phyloP scores from a whole-genome alignment of 768 basidiomycete species.

The Harrya chromipes region DNA sequence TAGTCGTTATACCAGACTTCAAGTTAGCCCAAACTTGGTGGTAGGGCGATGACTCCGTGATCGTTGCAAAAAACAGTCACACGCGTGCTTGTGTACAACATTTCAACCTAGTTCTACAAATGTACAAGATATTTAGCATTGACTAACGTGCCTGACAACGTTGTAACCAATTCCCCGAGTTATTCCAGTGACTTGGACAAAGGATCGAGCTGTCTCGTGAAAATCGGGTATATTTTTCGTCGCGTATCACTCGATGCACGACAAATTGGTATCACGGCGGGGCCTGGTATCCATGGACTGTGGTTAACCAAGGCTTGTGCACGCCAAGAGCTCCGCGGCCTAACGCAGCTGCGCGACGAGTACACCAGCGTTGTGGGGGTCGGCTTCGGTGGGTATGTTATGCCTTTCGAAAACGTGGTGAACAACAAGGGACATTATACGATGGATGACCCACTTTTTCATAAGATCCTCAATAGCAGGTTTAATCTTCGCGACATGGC shows the following conservation, averaged over 20 bases:
- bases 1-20: too few species aligned
- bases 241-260: not conserved
- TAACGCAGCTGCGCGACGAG: slow-evolving; percentile 59
- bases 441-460: slow-evolving; percentile 50
- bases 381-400: slow-evolving; percentile 66
- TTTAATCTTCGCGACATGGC: slow-evolving; percentile 79
- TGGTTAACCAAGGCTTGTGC: not conserved
- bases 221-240: not conserved
- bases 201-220: not conserved
- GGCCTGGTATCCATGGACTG: not conserved
- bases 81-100: too few species aligned
- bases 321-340: not conserved
- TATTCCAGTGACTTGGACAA: not conserved
- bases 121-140: too few species aligned
- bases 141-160: too few species aligned
- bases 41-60: too few species aligned
- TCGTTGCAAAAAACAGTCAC: too few species aligned
- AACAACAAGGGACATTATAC: not conserved
- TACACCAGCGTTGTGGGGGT: slow-evolving; percentile 81
- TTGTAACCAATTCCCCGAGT: too few species aligned
- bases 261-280: not conserved
- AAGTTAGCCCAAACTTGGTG: too few species aligned
- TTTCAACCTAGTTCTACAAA: too few species aligned
- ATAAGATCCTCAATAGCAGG: slow-evolving; percentile 90
- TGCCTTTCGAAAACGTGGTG: slow-evolving; percentile 46